These are phyloP conservation scores for Coemansia sp. DNA, from an alignment of 192 early-diverging fungal species.

Conservation along the genomic window DNA sequence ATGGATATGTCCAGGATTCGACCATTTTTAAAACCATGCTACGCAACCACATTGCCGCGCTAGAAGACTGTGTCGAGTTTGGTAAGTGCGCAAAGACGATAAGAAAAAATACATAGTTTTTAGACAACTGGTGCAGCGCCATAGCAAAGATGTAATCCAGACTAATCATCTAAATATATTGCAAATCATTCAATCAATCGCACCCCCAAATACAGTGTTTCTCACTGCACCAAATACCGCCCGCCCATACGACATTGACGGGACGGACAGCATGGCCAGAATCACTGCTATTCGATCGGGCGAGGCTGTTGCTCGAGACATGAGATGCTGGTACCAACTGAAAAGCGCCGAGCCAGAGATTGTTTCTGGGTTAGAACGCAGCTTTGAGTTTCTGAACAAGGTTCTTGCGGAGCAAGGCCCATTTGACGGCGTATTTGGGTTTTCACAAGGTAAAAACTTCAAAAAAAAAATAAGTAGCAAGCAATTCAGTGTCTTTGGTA, in stretches of 20 bases:
- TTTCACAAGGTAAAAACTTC: constrained; percentile 39
- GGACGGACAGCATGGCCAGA: constrained; percentile 41
- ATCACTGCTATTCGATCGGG: constrained; percentile 15
- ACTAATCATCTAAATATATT: no score
- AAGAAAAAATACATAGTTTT: not conserved
- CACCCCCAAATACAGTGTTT: constrained; percentile 31
- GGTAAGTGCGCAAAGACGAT: constrained; percentile 15
- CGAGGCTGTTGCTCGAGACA: constrained; percentile 18
- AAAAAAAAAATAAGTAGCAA: not conserved
- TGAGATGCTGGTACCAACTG: constrained; percentile 40
- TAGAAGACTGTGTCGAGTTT: constrained; percentile 38
- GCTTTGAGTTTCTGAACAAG: constrained; percentile 23
- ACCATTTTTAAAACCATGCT: constrained; percentile 44
- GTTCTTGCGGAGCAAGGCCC: constrained; percentile 41
- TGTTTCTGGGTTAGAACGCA: constrained; percentile 26
- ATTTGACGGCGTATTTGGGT: constrained; percentile 51
- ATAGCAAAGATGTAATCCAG: no score
- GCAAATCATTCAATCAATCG: no score
- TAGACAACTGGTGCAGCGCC: no score
- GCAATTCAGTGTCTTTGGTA: not conserved
- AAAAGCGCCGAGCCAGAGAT: constrained; percentile 35
- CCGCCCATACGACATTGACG: constrained; percentile 40
- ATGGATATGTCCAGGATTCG: constrained; percentile 52
- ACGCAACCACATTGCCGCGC: constrained; percentile 17
- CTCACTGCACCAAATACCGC: constrained; percentile 41